A percentile compares a stretch with the other conserved stretches of the same genome.
These are phyloP conservation scores for Nemania diffusa DNA, from an alignment of 2,329 filamentous ascomycete genomes.

Conservation along the genomic window DNA sequence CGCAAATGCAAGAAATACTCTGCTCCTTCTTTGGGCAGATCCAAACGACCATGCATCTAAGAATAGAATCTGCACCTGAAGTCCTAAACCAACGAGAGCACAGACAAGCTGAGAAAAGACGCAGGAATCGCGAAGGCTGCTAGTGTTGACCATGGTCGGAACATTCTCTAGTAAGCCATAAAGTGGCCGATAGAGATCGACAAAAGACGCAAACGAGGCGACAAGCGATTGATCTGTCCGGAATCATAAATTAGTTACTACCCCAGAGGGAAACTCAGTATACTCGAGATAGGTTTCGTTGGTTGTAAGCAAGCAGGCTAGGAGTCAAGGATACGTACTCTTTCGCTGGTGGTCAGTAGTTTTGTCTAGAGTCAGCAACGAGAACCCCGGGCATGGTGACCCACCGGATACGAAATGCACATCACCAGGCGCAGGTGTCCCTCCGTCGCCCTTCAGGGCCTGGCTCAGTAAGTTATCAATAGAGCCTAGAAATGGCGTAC, in stretches of 20 bases:
- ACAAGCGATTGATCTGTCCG: conserved; percentile 73
- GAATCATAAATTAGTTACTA: conserved; percentile 4
- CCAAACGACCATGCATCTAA: conserved; percentile 77
- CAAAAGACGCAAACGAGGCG: conserved; percentile 77
- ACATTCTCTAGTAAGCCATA: conserved; percentile 86
- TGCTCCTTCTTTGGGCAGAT: conserved; percentile 70
- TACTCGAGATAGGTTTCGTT: neutral
- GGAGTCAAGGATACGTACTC: conserved; percentile 48
- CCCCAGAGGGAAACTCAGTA: no score
- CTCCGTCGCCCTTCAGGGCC: conserved; percentile 61
- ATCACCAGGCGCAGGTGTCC: conserved; percentile 68
- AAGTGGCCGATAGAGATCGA: conserved; percentile 79
- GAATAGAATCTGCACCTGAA: conserved; percentile 75
- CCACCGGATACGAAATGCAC: conserved; percentile 78
- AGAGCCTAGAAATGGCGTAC: conserved; percentile 72
- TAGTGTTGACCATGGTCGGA: conserved; percentile 66
- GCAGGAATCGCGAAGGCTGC: conserved; percentile 64
- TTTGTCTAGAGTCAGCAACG: conserved; percentile 68
- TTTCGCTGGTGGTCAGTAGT: conserved; percentile 65
- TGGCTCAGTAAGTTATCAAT: conserved; percentile 73
- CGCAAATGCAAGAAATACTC: conserved; percentile 77
- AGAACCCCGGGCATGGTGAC: conserved; percentile 83
- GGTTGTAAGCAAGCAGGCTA: neutral
- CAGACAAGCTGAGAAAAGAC: conserved; percentile 79
- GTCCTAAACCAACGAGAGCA: conserved; percentile 78